Percentiles rank a stretch among this genome's conserved stretches.
phyloP scores from a whole-genome alignment of 306 rosid genomes.

The Carpinus fangiana region DNA sequence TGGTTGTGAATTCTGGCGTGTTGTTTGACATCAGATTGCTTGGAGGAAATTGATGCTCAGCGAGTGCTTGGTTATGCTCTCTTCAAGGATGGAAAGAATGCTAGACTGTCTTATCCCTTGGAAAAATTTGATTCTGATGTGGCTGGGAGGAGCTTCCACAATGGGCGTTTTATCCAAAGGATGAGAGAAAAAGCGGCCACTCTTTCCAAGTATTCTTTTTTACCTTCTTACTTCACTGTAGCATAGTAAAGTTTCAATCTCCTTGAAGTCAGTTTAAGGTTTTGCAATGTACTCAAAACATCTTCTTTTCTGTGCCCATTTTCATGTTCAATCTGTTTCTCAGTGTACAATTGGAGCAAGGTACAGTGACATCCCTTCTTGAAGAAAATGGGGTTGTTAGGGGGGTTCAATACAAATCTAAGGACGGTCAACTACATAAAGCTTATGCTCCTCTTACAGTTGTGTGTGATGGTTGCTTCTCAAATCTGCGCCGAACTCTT shows the following conservation, averaged over 20 bases:
- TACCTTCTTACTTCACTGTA: not conserved
- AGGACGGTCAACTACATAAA: constrained; percentile 40
- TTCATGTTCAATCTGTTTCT: not conserved
- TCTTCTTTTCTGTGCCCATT: not conserved
- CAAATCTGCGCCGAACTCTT: constrained; percentile 57
- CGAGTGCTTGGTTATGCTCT: constrained; percentile 62
- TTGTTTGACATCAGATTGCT: constrained; percentile 48
- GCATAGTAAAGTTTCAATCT: not conserved
- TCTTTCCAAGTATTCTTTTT: constrained; percentile 46
- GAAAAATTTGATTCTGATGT: constrained; percentile 53
- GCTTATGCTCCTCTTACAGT: constrained; percentile 67
- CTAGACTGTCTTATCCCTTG: constrained; percentile 56
- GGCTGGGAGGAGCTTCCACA: constrained; percentile 74
- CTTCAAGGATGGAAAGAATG: constrained; percentile 55
- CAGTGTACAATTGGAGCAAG: constrained; percentile 62
- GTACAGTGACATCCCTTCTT: constrained; percentile 55
- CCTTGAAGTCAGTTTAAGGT: not conserved
- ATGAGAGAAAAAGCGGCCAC: constrained; percentile 63
- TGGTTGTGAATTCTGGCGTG: constrained; percentile 9
- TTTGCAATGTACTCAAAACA: not conserved
- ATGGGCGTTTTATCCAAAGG: constrained; percentile 69
- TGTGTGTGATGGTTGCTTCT: constrained; percentile 73
- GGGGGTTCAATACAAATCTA: constrained; percentile 64
- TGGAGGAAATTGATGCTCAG: constrained; percentile 71
- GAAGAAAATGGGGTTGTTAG: constrained; percentile 52